Conservation (phyloP, 2,329 filamentous ascomycete genomes). For the Neoascochyta sp. region DNA sequence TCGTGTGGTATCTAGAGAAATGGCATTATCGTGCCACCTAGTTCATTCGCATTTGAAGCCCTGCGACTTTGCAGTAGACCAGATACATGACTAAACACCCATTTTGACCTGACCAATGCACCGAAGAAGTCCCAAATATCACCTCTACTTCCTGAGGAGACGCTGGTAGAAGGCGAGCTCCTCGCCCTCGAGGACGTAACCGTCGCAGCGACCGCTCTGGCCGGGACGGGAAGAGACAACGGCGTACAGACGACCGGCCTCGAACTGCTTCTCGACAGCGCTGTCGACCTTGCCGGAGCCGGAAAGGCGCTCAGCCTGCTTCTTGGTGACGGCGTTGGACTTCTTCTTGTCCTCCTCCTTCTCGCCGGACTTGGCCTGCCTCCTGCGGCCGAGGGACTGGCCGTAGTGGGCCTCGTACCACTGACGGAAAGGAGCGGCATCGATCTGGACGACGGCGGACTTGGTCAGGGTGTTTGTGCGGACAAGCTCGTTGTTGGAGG, state of each 20-base stretch:
- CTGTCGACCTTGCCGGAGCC: constrained; percentile 86
- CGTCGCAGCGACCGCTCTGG: constrained; percentile 94
- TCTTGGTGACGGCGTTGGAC: constrained; percentile 92
- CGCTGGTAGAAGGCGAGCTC: constrained; percentile 99
- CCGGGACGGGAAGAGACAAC: constrained; percentile 89
- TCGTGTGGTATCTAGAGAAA: constrained; percentile 42
- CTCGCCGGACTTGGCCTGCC: constrained; percentile 75
- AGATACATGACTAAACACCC: constrained; percentile 42
- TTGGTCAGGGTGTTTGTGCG: constrained; percentile 99
- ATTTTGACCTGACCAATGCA: constrained; percentile 43
- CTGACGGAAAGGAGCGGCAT: constrained; percentile 97
- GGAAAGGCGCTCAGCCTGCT: constrained; percentile 85
- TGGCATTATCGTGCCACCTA: constrained; percentile 35
- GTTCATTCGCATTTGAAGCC: constrained; percentile 40
- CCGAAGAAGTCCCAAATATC: constrained; percentile 38
- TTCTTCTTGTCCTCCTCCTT: constrained; percentile 86
- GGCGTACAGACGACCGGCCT: constrained; percentile 95
- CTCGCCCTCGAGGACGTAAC: constrained; percentile 98
- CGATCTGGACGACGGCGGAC: constrained; percentile 97
- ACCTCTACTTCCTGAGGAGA: constrained; percentile 91
- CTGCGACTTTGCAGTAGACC: constrained; percentile 39
- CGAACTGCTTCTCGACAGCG: constrained; percentile 96
- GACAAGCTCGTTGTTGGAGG: constrained; percentile 99
- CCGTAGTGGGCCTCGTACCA: constrained; percentile 99
- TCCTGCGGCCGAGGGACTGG: constrained; percentile 78